These are phyloP conservation scores for Xylaria sp. DNA, from an alignment of 2,329 filamentous ascomycete species.

Conservation along the genomic window DNA sequence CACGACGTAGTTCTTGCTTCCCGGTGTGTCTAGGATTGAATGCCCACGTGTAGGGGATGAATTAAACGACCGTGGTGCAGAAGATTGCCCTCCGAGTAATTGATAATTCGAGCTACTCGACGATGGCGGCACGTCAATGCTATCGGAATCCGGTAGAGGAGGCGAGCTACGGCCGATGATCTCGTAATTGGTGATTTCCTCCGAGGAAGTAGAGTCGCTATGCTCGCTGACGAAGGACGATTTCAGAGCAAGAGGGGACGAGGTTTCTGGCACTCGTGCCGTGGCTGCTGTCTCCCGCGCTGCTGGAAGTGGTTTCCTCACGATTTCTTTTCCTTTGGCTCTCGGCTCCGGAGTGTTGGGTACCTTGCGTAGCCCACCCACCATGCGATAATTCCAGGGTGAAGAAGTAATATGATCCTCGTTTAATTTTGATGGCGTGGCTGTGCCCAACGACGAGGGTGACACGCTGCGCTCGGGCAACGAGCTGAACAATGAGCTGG, in stretches of 20 bases:
- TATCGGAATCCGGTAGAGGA: conserved; percentile 53
- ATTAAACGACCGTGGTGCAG: conserved; percentile 56
- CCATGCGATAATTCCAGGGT: conserved; percentile 65
- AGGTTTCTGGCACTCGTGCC: conserved; percentile 34
- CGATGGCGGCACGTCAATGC: conserved; percentile 55
- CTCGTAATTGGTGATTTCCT: conserved; percentile 65
- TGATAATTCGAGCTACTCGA: conserved; percentile 63
- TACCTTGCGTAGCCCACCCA: conserved; percentile 66
- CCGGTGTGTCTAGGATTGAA: conserved; percentile 48
- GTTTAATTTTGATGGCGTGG: conserved; percentile 49
- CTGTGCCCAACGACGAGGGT: conserved; percentile 51
- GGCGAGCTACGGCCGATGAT: conserved; percentile 62
- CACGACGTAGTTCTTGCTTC: conserved; percentile 36
- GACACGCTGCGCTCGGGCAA: conserved; percentile 58
- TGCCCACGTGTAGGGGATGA: conserved; percentile 48
- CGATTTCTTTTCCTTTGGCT: conserved; percentile 52
- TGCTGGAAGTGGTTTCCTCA: conserved; percentile 48
- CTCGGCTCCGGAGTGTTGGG: conserved; percentile 55
- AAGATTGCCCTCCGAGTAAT: conserved; percentile 61
- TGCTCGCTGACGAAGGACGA: conserved; percentile 54
- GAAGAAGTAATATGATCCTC: conserved; percentile 52
- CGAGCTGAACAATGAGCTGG: conserved; percentile 62
- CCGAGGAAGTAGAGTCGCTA: conserved; percentile 57
- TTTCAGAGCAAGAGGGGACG: conserved; percentile 48
- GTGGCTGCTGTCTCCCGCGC: conserved; percentile 47